Evolutionary conservation across 2,329 filamentous ascomycete species (phyloP).

Genomic region (Microsporum audouinii): DNA sequence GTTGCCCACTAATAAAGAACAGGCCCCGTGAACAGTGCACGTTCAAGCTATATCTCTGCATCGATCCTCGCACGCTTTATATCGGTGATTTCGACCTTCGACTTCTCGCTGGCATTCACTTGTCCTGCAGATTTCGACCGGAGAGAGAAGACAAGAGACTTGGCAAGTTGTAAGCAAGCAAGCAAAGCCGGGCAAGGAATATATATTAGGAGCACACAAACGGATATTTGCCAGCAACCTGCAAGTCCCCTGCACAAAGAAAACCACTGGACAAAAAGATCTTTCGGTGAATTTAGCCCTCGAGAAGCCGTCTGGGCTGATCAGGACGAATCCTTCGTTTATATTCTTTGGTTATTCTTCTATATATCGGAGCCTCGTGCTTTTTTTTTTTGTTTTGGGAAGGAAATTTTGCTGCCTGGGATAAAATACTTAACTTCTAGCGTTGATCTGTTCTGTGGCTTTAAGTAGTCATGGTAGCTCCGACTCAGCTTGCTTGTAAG

Average conservation of each 20-base stretch:
- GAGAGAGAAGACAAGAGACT: neutral
- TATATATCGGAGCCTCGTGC: neutral
- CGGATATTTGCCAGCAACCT: neutral
- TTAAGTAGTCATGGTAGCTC: conserved; percentile 87
- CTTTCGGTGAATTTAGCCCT: neutral
- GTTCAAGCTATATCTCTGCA: neutral
- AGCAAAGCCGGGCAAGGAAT: neutral
- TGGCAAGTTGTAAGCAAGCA: neutral
- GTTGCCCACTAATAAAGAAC: neutral
- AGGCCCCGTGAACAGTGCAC: neutral
- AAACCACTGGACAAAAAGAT: neutral
- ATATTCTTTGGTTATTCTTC: neutral
- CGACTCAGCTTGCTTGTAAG: conserved; percentile 81
- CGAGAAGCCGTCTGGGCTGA: neutral
- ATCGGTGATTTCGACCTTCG: conserved; percentile 18
- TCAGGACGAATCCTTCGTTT: neutral
- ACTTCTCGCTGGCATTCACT: conserved; percentile 36
- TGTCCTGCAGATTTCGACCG: conserved; percentile 30
- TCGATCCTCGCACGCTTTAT: neutral
- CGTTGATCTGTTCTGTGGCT: conserved; percentile 52
- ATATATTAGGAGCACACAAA: neutral
- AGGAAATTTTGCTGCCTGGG: neutral
- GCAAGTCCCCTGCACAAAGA: neutral
- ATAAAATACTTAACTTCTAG: neutral
- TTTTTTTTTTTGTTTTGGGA: neutral